These are phyloP conservation scores for Penicillium aurantiogriseum DNA, from an alignment of 2,329 filamentous ascomycete genomes.

Conservation along the genomic window DNA sequence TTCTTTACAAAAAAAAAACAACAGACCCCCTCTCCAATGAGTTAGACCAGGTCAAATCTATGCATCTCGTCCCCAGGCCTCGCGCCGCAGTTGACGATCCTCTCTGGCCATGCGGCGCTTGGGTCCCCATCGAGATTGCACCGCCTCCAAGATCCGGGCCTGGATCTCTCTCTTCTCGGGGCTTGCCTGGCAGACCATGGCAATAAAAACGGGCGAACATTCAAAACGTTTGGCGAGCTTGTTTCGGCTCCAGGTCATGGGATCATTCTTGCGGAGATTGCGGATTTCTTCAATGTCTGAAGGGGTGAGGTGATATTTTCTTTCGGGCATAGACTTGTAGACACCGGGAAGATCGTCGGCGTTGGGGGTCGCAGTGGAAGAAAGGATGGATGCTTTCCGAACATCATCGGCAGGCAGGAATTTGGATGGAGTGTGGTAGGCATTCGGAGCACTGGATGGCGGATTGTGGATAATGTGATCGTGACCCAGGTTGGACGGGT, in stretches of 20 bases:
- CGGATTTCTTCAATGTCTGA: slow-evolving; percentile 61
- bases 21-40: not conserved
- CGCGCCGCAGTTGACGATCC: slow-evolving; percentile 59
- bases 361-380: slow-evolving; percentile 20
- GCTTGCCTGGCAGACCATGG: slow-evolving; percentile 57
- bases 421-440: slow-evolving; percentile 63
- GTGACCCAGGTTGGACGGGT: slow-evolving; percentile 37
- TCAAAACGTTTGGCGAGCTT: slow-evolving; percentile 62
- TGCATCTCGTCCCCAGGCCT: slow-evolving; percentile 59
- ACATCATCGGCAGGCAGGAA: slow-evolving; percentile 62
- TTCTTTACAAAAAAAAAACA: slow-evolving; percentile 15
- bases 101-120: slow-evolving; percentile 60
- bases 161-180: slow-evolving; percentile 50
- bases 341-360: slow-evolving; percentile 47
- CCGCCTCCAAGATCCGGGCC: slow-evolving; percentile 49
- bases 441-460: slow-evolving; percentile 61
- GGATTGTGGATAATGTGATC: slow-evolving; percentile 66
- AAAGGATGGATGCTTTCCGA: slow-evolving; percentile 44
- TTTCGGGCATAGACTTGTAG: slow-evolving; percentile 52
- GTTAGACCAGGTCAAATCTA: slow-evolving; percentile 25
- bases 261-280: slow-evolving; percentile 54
- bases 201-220: slow-evolving; percentile 62
- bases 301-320: slow-evolving; percentile 61
- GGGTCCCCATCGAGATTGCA: slow-evolving; percentile 60
- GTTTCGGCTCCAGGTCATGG: slow-evolving; percentile 58